phyloP scores from a whole-genome alignment of 2,329 filamentous ascomycete genomes.

The Torrubiella hemipterigena region DNA sequence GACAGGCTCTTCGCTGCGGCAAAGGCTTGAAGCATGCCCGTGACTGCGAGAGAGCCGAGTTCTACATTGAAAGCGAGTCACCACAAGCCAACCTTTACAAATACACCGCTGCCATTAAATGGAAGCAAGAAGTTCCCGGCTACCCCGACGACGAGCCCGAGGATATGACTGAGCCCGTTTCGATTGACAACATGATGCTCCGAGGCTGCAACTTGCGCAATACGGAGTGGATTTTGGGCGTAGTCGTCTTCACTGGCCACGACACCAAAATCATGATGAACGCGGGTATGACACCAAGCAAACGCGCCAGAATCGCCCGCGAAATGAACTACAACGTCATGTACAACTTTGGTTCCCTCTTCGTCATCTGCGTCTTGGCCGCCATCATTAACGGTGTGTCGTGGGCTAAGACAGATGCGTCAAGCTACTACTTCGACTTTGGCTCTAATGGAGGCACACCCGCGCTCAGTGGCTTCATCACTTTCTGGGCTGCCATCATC shows the following conservation, averaged over 20 bases:
- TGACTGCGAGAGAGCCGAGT: conserved; percentile 84
- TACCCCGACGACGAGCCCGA: conserved; percentile 49
- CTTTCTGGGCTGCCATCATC: conserved; percentile 91
- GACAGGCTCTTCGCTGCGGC: conserved; percentile 79
- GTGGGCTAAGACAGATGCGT: conserved; percentile 66
- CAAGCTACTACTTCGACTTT: conserved; percentile 72
- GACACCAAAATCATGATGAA: conserved; percentile 99
- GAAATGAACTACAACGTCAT: conserved; percentile 96
- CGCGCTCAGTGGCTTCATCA: conserved; percentile 79
- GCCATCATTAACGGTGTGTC: conserved; percentile 75
- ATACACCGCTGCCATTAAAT: conserved; percentile 82
- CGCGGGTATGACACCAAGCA: conserved; percentile 86
- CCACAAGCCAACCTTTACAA: conserved; percentile 92
- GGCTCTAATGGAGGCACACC: conserved; percentile 68
- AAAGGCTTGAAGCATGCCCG: conserved; percentile 74
- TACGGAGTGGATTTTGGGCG: conserved; percentile 88
- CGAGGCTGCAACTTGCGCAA: conserved; percentile 90
- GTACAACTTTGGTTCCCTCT: conserved; percentile 86
- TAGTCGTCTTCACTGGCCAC: conserved; percentile 88
- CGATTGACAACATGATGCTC: conserved; percentile 89
- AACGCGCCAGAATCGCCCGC: conserved; percentile 79
- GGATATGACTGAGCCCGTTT: conserved; percentile 83
- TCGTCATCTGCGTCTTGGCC: conserved; percentile 77
- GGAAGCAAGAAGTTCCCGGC: conserved; percentile 61
- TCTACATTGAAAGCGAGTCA: conserved; percentile 78